phyloP scores from a whole-genome alignment of 1,139 yeast genomes.

The Pichia sp. region DNA sequence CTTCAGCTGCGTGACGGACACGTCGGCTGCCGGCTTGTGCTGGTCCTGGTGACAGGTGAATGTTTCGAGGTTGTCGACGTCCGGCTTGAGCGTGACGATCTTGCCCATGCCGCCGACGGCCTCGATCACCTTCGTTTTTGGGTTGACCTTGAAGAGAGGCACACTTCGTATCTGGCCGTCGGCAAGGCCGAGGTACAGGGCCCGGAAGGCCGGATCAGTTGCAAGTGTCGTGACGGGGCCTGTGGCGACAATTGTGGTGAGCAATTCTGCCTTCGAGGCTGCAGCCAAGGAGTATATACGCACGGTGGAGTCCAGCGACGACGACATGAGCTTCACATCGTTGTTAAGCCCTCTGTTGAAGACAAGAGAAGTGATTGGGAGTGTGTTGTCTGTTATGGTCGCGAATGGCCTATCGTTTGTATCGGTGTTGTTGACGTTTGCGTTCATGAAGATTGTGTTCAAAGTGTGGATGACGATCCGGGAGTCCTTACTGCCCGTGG shows the following conservation, averaged over 20 bases:
- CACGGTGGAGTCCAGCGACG: conserved; percentile 72
- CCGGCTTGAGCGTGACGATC: conserved; percentile 48
- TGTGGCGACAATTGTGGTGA: conserved; percentile 70
- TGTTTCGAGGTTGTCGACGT: conserved; percentile 47
- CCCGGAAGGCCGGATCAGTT: conserved; percentile 77
- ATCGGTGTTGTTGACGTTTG: conserved; percentile 26
- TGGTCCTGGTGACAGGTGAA: conserved; percentile 51
- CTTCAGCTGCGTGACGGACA: conserved; percentile 47
- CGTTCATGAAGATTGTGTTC: conserved; percentile 51
- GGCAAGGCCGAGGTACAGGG: conserved; percentile 63
- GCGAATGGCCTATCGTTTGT: conserved; percentile 38
- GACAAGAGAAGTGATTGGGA: conserved; percentile 62
- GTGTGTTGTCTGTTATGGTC: conserved; percentile 69
- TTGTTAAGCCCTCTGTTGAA: conserved; percentile 49
- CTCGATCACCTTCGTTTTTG: conserved; percentile 40
- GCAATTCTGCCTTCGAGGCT: conserved; percentile 35
- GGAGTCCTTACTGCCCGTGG: conserved; percentile 83
- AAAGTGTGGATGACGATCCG: conserved; percentile 74
- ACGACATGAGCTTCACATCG: conserved; percentile 66
- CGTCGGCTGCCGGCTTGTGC: conserved; percentile 14
- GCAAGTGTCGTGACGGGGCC: conserved; percentile 54
- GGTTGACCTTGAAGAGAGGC: conserved; percentile 43
- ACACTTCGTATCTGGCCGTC: conserved; percentile 61
- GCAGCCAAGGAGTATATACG: conserved; percentile 52
- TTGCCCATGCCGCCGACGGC: conserved; percentile 54